Evolutionary conservation across 2,329 filamentous ascomycete species (phyloP), one percentile per base, ranked within the genome.

Genomic region (Beauveria sp.): DNA sequence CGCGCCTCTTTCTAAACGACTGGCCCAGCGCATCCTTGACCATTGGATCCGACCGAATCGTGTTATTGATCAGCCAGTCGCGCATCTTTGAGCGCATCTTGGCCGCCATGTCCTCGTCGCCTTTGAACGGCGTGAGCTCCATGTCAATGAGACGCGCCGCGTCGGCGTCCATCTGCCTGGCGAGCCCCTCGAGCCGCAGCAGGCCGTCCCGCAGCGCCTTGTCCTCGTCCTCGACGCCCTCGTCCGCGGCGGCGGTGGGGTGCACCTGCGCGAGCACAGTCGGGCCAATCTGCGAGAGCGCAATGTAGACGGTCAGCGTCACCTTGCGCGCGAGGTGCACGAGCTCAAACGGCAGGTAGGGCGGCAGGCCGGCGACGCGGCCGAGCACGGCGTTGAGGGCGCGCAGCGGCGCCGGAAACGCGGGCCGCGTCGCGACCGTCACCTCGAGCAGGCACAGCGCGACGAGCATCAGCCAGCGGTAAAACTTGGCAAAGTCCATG

Each of bases 11-110:
- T 71, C 84, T 81, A 62, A 93, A 75, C 31, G 87, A 86, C 63
- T 80, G 83, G 26, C 86, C 86, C 67, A 96, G 80, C 0, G 92
- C 92, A 73, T 91, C 88, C 67, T 87, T 83, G 9, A 98, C 93
- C 75, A 93, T 90, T 1, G 87, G 88, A 73, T 93, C 90, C 53
- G 83, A 85, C 66, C 86, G 83, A 63, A 96, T 89, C 16, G 88
- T 93, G 70, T 96, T 96, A 73, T 96, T 87, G 56, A 97, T 86
- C 67, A 98, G 78, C 83, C 91, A 96, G 69, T 95, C 90, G 74
- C 88, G 89, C 75, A 97, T 83, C 68, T 88, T 89, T 46, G 82
- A 81, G 64, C 86, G 83, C 18, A 77, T 64, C 45, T 85, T 85
- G 50, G 79, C 79, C 52, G 88, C 77, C n/a, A 79, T 80, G 64